Percentiles rank a stretch among this genome's conserved stretches.
phyloP scores from a whole-genome alignment of 495 filamentous ascomycete genomes.

The Platismatia glauca region DNA sequence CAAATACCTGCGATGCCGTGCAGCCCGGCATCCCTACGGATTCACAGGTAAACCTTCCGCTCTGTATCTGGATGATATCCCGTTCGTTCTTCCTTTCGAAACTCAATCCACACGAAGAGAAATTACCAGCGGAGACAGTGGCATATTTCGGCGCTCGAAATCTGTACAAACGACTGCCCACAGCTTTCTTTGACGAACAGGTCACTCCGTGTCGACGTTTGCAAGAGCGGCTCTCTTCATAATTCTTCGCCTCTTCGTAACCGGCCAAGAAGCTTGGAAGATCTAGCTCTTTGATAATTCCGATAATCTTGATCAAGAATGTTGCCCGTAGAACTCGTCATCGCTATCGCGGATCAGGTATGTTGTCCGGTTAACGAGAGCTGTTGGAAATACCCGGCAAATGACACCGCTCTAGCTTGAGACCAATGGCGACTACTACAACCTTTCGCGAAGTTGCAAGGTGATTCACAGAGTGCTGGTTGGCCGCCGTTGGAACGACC shows the following conservation, averaged over 20 bases:
- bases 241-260: background rate
- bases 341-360: background rate
- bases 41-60: background rate
- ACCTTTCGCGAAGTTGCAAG: background rate
- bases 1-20: background rate
- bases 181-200: no score
- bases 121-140: no score
- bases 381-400: background rate
- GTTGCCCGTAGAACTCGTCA: background rate
- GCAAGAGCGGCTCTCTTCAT: background rate
- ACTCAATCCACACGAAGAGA: background rate
- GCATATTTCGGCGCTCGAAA: no score
- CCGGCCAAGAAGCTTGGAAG: background rate
- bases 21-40: background rate
- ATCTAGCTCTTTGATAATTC: background rate
- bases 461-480: background rate
- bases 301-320: background rate
- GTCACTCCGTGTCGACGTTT: no score
- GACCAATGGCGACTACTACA: background rate
- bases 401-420: background rate
- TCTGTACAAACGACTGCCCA: no score
- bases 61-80: background rate
- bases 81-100: background rate
- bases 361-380: background rate
- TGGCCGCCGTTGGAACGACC: background rate